These are phyloP conservation scores for Lipomyces mesembrius DNA, from an alignment of 805 yeast genomes.

Conservation along the genomic window DNA sequence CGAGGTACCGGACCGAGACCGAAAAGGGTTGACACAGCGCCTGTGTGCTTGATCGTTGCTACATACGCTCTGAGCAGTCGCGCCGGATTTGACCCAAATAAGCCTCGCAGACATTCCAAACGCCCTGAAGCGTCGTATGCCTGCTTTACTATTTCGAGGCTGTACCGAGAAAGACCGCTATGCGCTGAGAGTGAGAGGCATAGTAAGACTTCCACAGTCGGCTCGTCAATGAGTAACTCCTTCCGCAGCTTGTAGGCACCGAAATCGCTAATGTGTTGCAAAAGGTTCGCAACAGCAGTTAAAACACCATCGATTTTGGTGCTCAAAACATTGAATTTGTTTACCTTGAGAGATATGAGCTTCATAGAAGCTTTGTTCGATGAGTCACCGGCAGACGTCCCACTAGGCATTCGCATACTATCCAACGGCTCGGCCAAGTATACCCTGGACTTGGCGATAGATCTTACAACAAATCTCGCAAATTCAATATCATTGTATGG, in stretches of 20 bases:
- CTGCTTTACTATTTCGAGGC: slow-evolving; percentile 73
- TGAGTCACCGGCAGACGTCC: slow-evolving; percentile 31
- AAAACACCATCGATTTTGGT: slow-evolving; percentile 13
- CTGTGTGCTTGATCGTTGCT: slow-evolving; percentile 52
- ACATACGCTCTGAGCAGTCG: slow-evolving; percentile 57
- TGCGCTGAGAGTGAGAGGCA: slow-evolving; percentile 71
- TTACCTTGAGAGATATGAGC: slow-evolving; percentile 16
- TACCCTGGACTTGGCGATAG: slow-evolving; percentile 19
- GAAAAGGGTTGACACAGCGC: slow-evolving; percentile 46
- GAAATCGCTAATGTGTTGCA: slow-evolving; percentile 31
- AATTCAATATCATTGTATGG: slow-evolving; percentile 31
- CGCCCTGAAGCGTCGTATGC: slow-evolving; percentile 81
- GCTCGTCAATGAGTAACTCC: slow-evolving; percentile 13
- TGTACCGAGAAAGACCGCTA: slow-evolving; percentile 63
- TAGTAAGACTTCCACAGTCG: slow-evolving; percentile 53
- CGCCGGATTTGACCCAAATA: slow-evolving; percentile 54
- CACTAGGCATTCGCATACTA: slow-evolving; percentile 42
- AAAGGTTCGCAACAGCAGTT: slow-evolving; percentile 14
- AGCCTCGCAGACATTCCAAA: slow-evolving; percentile 67
- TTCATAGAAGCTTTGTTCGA: slow-evolving; percentile 5
- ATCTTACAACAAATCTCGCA: slow-evolving; percentile 34
- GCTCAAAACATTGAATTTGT: slow-evolving; percentile 14
- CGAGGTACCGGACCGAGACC: slow-evolving; percentile 76
- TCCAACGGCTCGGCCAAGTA: slow-evolving; percentile 30
- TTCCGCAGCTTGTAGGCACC: slow-evolving; percentile 28